Base-by-base conservation (phyloP, 169 alveolate genomes). In the Toxoplasma gondii region DNA sequence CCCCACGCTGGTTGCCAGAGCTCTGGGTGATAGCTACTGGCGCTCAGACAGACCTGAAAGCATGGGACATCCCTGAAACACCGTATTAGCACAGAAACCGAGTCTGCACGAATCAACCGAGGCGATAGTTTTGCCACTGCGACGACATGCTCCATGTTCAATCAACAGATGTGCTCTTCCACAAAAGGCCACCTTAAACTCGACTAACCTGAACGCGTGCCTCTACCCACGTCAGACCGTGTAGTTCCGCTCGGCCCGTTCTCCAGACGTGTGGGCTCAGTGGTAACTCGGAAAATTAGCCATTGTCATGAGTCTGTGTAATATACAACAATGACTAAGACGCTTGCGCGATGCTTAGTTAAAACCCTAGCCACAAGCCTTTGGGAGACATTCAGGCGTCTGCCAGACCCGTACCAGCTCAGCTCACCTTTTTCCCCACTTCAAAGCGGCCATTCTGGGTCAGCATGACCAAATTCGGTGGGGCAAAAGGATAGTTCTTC, bases 1-100 rank as follows among this genome's bases (percentile, higher is more conserved):
- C 98, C 98, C 99, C 99, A 98, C 53, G 98, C 98, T 29, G 99
- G 99, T 92, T 98, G 98, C 99, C 99, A 98, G 84, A 97, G 97
- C 93, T 98, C 99, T 27, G 99, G 99, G 74, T 98, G 99, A 91
- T 95, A 98, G 86, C 97, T 96, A 87, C 95, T 91, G 22, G 98
- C 98, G 54, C 98, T 97, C 58, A 98, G 91, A 87, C 99, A 98
- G 45, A 98, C 97, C 96, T 94, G 93, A 31, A 67, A 39, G 1
- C n/a, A 16, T 0, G 41, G 83, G 36, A 64, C 7, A 53, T 19
- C 7, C 88, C 34, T 24, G 17, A 34, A 22, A 80, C 49, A n/a
- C 10, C 49, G 44, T 29, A 80, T 16, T 19, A 12, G 10, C 31
- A 27, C 54, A 24, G 0, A 80, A 24, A 69, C 38, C 58, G 58